Conservation (phyloP, 2,329 filamentous ascomycete species). For the Septoria linicola region DNA sequence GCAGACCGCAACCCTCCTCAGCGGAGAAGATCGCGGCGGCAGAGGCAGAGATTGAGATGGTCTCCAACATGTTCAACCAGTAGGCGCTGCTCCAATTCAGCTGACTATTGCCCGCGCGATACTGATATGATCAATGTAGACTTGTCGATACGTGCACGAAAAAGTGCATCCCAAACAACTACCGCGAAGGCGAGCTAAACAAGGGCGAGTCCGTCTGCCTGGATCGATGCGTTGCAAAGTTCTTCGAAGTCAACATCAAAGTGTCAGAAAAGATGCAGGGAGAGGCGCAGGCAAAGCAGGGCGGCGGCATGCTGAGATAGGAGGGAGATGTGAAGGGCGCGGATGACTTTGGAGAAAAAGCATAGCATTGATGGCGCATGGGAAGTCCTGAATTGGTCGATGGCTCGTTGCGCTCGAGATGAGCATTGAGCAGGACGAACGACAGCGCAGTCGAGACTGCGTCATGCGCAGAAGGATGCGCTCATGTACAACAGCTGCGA, state of each 20-base stretch:
- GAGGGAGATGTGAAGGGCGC: not conserved
- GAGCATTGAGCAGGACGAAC: too few species aligned
- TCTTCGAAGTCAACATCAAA: slow-evolving; percentile 98
- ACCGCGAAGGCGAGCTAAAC: slow-evolving; percentile 95
- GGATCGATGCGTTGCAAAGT: slow-evolving; percentile 95
- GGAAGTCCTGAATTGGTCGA: not conserved
- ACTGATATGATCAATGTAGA: slow-evolving; percentile 25
- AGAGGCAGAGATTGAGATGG: slow-evolving; percentile 95
- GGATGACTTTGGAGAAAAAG: not conserved
- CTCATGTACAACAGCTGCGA: slow-evolving; percentile 7
- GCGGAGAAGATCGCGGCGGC: slow-evolving; percentile 96
- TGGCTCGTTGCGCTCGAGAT: too few species aligned
- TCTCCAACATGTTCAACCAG: slow-evolving; percentile 98
- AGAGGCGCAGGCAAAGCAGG: slow-evolving; percentile 69
- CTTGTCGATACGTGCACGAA: slow-evolving; percentile 84
- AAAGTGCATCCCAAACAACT: slow-evolving; percentile 90
- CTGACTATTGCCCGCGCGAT: not conserved
- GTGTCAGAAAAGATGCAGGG: slow-evolving; percentile 95
- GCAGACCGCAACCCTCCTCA: slow-evolving; percentile 79
- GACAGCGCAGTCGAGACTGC: not conserved
- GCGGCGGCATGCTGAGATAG: slow-evolving; percentile 44
- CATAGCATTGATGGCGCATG: slow-evolving; percentile 7
- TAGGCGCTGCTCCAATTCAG: slow-evolving; percentile 45
- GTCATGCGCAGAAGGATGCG: not conserved
- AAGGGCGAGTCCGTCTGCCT: slow-evolving; percentile 99